Evolutionary conservation across 2,329 filamentous ascomycete species (phyloP), one percentile per base, ranked within the genome.

Genomic region (Ophiostoma tasmaniense): DNA sequence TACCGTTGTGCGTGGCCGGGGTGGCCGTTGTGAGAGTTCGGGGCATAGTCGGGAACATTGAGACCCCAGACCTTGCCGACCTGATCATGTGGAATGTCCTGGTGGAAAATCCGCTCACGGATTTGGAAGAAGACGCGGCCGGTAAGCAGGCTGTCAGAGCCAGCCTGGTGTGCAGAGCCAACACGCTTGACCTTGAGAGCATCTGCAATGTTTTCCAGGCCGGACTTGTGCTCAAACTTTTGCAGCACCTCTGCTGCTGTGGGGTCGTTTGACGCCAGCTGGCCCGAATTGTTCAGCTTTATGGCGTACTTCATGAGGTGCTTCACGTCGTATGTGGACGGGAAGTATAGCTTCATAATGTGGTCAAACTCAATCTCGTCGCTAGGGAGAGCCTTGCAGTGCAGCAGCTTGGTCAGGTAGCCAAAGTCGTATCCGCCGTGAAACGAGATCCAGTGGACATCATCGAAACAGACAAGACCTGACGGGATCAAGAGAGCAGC

Each of bases 351-450:
- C 76, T 91, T 91, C 79, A 98, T 92, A 65, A 94, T 86, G 75
- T 89, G 87, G 76, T 96, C 91, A 78, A 98, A 99, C 72, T 95
- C 89, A 66, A 89, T 85, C 77, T 98, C 95, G 73, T 96, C 92
- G 74, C 93, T 91, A 0, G 95, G 95, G 8, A 99, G 83, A 62
- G 90, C 87, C 73, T 89, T 86, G 79, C 91, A 91, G 69, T 91
- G 89, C 77, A 99, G 89, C 70, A 97, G 88, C 80, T 99, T 99
- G 76, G 96, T 93, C 64, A 99, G 83, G 76, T 98, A 98, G 66
- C 93, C 95, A 79, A 99, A 98, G 81, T 99, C 95, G 79, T 99
- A 99, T 71, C 94, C 95, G 35, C 92, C 95, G 78, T 99, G 95
- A 80, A 98, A 98, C 3, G 92, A 96, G 72, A 99, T 91, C 95